These are phyloP conservation scores for Plenodomus biglobosus DNA, from an alignment of 2,329 filamentous ascomycete genomes.

Conservation along the genomic window DNA sequence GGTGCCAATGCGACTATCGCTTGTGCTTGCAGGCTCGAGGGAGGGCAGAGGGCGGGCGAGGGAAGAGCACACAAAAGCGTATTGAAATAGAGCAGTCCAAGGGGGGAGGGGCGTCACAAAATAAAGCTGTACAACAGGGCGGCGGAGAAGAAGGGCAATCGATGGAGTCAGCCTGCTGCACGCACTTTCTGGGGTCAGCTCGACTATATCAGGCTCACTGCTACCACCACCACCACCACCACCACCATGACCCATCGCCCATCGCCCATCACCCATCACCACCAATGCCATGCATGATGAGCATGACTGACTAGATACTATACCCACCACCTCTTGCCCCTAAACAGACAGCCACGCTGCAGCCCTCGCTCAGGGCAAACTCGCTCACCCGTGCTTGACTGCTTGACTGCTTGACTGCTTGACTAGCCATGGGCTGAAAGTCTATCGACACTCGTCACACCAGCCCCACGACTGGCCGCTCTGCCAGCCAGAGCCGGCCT, in stretches of 20 bases:
- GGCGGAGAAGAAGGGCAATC: neutral
- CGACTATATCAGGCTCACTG: slow-evolving; percentile 15
- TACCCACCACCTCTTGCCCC: neutral
- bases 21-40: slow-evolving; percentile 2
- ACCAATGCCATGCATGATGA: slow-evolving; percentile 9
- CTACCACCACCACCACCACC: neutral
- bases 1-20: slow-evolving; percentile 6
- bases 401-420: slow-evolving; percentile 1
- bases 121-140: slow-evolving; percentile 3
- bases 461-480: slow-evolving; percentile 4
- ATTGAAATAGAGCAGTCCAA: neutral
- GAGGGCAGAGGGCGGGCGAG: neutral
- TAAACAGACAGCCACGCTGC: neutral
- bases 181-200: slow-evolving; percentile 4
- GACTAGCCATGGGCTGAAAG: slow-evolving; percentile 1
- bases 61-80: neutral
- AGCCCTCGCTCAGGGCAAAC: neutral
- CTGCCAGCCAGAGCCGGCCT: neutral
- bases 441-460: slow-evolving; percentile 4
- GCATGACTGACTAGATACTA: neutral
- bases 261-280: too few species aligned
- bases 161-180: slow-evolving; percentile 6
- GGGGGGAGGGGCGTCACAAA: slow-evolving; percentile 1
- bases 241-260: too few species aligned
- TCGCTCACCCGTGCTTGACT: neutral